Base-by-base conservation (phyloP, 768 basidiomycete genomes). In the Rhodosporidiobolus sp. region DNA sequence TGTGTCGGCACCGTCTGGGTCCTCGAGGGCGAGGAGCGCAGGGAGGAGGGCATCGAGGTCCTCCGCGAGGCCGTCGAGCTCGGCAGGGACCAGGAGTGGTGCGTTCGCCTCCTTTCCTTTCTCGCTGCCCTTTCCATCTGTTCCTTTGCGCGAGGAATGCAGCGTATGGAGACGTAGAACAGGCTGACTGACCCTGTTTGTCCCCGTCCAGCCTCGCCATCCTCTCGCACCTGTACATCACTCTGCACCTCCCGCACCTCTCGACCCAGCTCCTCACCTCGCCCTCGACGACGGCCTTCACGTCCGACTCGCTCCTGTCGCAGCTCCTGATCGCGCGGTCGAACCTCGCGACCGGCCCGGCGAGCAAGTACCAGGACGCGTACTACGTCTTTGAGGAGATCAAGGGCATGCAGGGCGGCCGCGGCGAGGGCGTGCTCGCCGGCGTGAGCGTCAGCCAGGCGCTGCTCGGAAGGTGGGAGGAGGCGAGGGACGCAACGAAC, bases 321-420 rank as follows among this genome's bases (percentile, higher is more conserved):
- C 74, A 76, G 50, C 65, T 76, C n/a, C 64, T 76, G 28, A 35
- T 61, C 61, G 74, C 74, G 11, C 70, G 74, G 1, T 69, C 74
- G 1, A 59, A 67, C 59, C 74, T 76, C 65, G 63, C 71, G 2
- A 52, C 64, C 4, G 75, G 75, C n/a, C 71, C 75, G 38, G 24
- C 61, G 17, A 10, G 2, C 26, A 76, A 76, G 64, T 77, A 77
- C 61, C 77, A 79, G 63, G 66, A 77, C 52, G 77, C 78, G 38
- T 79, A 76, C 69, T 79, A 79, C 65, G 75, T 76, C 28, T 79
- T 74, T 59, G 78, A 79, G 60, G 78, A 79, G 65, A 66, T 77
- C 63, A 71, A 74, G 50, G 68, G 73, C 20, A 65, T 76, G 70
- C 78, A 77, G 38, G 72, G 74, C 24, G 78, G 77, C 3, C 60